Percentiles rank a stretch among this genome's conserved stretches.
Evolutionary conservation across 2,329 filamentous ascomycete species (phyloP).

Genomic region (Pseudogymnoascus sp.): DNA sequence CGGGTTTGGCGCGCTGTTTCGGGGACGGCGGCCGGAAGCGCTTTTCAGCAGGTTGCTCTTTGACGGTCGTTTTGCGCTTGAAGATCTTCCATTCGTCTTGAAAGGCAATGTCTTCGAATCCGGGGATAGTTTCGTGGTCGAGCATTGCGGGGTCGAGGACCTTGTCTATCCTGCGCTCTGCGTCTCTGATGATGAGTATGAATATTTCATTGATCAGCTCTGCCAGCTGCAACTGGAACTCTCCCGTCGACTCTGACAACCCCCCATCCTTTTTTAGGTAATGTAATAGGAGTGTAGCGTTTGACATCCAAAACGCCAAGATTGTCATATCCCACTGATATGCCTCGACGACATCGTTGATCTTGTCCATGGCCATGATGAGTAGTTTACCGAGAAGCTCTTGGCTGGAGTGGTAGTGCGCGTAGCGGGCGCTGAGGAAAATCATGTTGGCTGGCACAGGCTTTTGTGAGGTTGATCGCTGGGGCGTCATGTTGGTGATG

Average conservation of each 20-base stretch:
- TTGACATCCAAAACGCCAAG: slow-evolving; percentile 96
- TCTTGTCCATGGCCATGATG: slow-evolving; percentile 83
- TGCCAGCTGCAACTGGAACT: slow-evolving; percentile 87
- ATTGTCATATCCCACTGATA: slow-evolving; percentile 99
- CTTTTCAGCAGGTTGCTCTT: slow-evolving; percentile 84
- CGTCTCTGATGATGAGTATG: slow-evolving; percentile 92
- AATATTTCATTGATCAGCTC: slow-evolving; percentile 98
- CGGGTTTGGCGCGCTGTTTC: slow-evolving; percentile 82
- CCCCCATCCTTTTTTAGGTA: slow-evolving; percentile 93
- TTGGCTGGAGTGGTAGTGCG: slow-evolving; percentile 86
- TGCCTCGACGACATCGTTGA: slow-evolving; percentile 91
- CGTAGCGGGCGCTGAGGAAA: slow-evolving; percentile 90
- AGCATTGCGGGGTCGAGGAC: slow-evolving; percentile 89
- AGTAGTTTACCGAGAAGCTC: slow-evolving; percentile 77
- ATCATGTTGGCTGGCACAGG: slow-evolving; percentile 96
- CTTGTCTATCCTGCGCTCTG: slow-evolving; percentile 92
- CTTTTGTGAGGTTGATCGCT: slow-evolving; percentile 92
- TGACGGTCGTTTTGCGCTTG: slow-evolving; percentile 80
- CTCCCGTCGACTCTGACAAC: slow-evolving; percentile 67
- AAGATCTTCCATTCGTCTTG: slow-evolving; percentile 99
- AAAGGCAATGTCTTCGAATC: slow-evolving; percentile 92
- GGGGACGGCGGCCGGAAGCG: slow-evolving; percentile 87
- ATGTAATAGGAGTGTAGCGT: slow-evolving; percentile 87
- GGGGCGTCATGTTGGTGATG: slow-evolving; percentile 96
- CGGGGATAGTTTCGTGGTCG: slow-evolving; percentile 95